Percentiles rank a stretch among this genome's conserved stretches.
Evolutionary conservation across 1,139 yeast species (phyloP).

Genomic region (Pichia sp.): DNA sequence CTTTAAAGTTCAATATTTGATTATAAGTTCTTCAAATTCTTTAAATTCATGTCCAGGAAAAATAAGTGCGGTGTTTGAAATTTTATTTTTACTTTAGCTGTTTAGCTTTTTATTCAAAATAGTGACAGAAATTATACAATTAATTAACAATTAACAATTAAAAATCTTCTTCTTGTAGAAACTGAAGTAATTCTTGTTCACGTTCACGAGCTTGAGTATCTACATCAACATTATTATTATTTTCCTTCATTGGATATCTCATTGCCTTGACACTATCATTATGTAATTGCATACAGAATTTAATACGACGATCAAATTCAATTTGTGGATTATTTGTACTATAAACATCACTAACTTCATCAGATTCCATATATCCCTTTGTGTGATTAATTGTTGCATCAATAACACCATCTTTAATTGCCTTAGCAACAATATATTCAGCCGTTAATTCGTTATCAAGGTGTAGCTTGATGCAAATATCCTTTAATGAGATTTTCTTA

Average conservation of each 20-base stretch:
- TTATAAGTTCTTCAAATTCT: too few species aligned
- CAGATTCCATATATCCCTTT: constrained; percentile 85
- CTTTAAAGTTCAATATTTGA: too few species aligned
- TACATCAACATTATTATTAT: constrained; percentile 43
- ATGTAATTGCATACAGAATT: constrained; percentile 83
- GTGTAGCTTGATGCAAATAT: constrained; percentile 81
- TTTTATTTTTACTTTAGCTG: not conserved
- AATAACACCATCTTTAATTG: constrained; percentile 95
- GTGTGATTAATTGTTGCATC: constrained; percentile 93
- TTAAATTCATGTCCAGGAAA: not conserved
- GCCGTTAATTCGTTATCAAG: constrained; percentile 93
- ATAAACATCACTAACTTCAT: constrained; percentile 79
- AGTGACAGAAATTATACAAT: not conserved
- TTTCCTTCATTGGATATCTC: constrained; percentile 71
- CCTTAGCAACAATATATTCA: constrained; percentile 93
- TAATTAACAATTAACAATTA: constrained; percentile 6
- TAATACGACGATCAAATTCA: constrained; percentile 88
- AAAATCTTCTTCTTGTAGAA: constrained; percentile 31
- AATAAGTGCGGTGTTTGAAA: not conserved
- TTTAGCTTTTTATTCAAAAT: not conserved
- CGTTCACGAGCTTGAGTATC: constrained; percentile 54
- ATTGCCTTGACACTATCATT: constrained; percentile 91
- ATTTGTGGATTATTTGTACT: constrained; percentile 82
- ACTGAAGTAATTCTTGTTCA: constrained; percentile 39
- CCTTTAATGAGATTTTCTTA: constrained; percentile 85